phyloP scores from a whole-genome alignment of 2,329 filamentous ascomycete species.

The Hymenoscyphus fructigenus region DNA sequence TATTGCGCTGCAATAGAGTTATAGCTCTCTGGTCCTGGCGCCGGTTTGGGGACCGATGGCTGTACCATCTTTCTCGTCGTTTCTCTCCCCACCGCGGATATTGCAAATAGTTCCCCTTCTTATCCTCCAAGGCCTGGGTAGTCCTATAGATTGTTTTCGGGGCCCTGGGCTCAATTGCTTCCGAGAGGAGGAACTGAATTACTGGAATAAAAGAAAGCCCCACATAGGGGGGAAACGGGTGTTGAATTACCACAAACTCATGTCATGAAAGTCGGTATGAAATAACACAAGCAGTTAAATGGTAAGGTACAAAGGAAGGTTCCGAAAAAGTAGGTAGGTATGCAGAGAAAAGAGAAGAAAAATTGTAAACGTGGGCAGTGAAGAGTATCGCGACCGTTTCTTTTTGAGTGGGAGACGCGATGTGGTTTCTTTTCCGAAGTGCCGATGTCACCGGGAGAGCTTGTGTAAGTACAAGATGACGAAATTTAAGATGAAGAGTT shows the following conservation, averaged over 20 bases:
- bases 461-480: neutral
- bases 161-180: neutral
- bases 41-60: conserved; percentile 29
- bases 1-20: conserved; percentile 36
- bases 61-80: conserved; percentile 20
- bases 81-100: neutral
- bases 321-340: neutral
- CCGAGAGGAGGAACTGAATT: neutral
- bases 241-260: neutral
- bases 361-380: neutral
- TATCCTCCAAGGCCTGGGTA: neutral
- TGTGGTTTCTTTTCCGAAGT: conserved; percentile 5
- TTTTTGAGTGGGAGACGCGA: conserved; percentile 12
- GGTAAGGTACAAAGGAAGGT: neutral
- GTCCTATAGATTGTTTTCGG: neutral
- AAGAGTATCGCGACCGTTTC: conserved; percentile 1
- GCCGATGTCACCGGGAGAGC: neutral
- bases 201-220: neutral
- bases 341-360: neutral
- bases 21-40: conserved; percentile 30
- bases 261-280: neutral
- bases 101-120: neutral
- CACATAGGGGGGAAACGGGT: neutral
- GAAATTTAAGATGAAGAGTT: no score
- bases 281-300: neutral